A percentile compares a stretch with the other conserved stretches of the same genome.
These are phyloP conservation scores for Pigoraptor vietnamica DNA, from an alignment of 78 protist species.

Conservation along the genomic window DNA sequence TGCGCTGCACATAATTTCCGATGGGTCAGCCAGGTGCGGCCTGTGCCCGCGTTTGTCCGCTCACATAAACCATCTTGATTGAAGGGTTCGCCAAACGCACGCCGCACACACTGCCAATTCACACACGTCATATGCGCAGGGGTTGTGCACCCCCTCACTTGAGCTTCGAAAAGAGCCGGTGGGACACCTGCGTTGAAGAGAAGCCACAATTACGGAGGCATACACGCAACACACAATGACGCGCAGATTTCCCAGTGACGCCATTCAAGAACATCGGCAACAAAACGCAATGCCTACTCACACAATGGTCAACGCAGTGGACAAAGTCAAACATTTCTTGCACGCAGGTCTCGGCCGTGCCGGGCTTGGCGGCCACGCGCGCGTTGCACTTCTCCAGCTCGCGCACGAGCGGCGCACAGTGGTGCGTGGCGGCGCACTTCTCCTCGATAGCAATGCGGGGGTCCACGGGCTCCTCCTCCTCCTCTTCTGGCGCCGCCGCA, in stretches of 20 bases:
- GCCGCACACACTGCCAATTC: neutral
- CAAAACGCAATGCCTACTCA: neutral
- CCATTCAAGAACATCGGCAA: neutral
- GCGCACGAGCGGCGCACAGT: neutral
- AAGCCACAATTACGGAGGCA: neutral
- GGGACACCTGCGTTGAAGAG: neutral
- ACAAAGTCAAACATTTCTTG: constrained; percentile 30
- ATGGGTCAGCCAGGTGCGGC: too few relatives aligned
- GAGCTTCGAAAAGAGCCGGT: neutral
- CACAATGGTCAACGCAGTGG: constrained; percentile 47
- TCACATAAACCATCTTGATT: too few relatives aligned
- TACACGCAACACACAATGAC: neutral
- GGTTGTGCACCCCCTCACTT: neutral
- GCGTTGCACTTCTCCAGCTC: constrained; percentile 31
- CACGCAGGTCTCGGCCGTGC: constrained; percentile 33
- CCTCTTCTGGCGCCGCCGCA: neutral
- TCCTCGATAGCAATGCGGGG: neutral
- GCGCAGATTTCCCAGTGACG: neutral
- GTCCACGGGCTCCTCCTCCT: constrained; percentile 12
- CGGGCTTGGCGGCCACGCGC: constrained; percentile 7
- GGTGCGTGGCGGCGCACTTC: neutral
- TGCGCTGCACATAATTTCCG: neutral
- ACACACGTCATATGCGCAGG: neutral
- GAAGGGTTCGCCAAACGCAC: neutral
- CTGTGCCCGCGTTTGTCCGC: too few relatives aligned